Evolutionary conservation across 164 flowering plant genomes (phyloP).

Genomic region (Magnolia officinalis): DNA sequence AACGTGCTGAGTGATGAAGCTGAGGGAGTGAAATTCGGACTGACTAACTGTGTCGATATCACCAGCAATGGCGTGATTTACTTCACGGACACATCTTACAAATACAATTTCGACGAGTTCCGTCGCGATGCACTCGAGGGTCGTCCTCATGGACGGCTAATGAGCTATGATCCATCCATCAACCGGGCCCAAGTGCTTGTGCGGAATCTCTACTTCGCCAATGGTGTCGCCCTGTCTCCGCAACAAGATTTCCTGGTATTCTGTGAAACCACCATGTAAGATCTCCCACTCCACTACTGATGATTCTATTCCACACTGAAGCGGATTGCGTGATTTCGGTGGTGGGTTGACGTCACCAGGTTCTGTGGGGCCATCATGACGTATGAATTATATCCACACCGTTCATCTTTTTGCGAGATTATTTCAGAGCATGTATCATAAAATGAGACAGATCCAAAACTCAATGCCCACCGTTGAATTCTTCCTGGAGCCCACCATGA

Average conservation of each 20-base stretch:
- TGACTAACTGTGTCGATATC: slow-evolving; percentile 65
- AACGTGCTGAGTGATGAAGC: slow-evolving; percentile 59
- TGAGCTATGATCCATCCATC: slow-evolving; percentile 66
- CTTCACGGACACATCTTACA: slow-evolving; percentile 78
- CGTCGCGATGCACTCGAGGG: slow-evolving; percentile 55
- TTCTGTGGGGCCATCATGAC: too few relatives aligned
- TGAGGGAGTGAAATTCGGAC: slow-evolving; percentile 52
- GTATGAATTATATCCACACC: too few relatives aligned
- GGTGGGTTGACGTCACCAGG: too few relatives aligned
- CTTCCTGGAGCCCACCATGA: too few relatives aligned
- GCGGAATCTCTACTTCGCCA: slow-evolving; percentile 68
- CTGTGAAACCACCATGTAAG: slow-evolving; percentile 77
- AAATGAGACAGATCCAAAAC: too few relatives aligned
- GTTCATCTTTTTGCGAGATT: too few relatives aligned
- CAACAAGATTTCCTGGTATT: slow-evolving; percentile 49
- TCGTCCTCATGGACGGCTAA: slow-evolving; percentile 64
- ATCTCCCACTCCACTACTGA: neutral
- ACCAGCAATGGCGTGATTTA: slow-evolving; percentile 62
- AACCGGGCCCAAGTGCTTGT: slow-evolving; percentile 47
- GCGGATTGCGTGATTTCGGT: too few relatives aligned
- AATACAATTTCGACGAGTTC: slow-evolving; percentile 32
- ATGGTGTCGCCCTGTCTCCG: slow-evolving; percentile 73
- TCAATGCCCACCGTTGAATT: too few relatives aligned
- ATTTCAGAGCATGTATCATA: too few relatives aligned
- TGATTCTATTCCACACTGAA: too few relatives aligned